phyloP scores from a whole-genome alignment of 768 basidiomycete genomes.

The Calocybe gangraenosa region DNA sequence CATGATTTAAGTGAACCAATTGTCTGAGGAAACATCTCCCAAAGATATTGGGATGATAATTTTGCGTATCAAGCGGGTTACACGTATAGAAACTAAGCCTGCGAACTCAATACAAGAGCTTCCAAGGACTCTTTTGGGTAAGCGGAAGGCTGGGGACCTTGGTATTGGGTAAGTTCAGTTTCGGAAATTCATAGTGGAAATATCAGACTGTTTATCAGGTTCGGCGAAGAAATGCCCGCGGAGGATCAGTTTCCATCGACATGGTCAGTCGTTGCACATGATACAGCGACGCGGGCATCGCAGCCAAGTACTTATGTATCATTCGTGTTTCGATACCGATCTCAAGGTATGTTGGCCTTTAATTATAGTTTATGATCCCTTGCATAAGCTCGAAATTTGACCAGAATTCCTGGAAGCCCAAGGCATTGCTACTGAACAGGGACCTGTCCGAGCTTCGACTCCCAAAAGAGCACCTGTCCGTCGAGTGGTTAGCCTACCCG shows the following conservation, averaged over 20 bases:
- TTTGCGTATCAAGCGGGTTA: slow-evolving; percentile 42
- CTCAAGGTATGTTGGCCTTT: slow-evolving; percentile 35
- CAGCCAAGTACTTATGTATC: slow-evolving; percentile 52
- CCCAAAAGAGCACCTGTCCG: slow-evolving; percentile 24
- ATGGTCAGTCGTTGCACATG: slow-evolving; percentile 50
- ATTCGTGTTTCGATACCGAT: slow-evolving; percentile 64
- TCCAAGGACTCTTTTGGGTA: slow-evolving; percentile 29
- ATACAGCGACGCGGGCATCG: slow-evolving; percentile 24
- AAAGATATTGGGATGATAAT: slow-evolving; percentile 51
- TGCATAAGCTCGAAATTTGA: neutral
- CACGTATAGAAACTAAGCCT: slow-evolving; percentile 19
- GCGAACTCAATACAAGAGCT: slow-evolving; percentile 39
- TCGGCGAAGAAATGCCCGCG: slow-evolving; percentile 38
- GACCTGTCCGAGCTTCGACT: slow-evolving; percentile 18
- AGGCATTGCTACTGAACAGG: slow-evolving; percentile 38
- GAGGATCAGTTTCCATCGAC: slow-evolving; percentile 43
- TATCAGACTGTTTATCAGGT: slow-evolving; percentile 28
- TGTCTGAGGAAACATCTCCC: slow-evolving; percentile 15
- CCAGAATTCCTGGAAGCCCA: slow-evolving; percentile 49
- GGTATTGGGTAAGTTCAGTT: slow-evolving; percentile 38
- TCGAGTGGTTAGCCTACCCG: slow-evolving; percentile 39
- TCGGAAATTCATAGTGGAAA: neutral
- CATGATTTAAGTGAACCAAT: slow-evolving; percentile 4
- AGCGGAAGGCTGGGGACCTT: slow-evolving; percentile 38
- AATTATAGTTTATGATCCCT: neutral